A percentile compares a stretch with the other conserved stretches of the same genome.
phyloP scores from a whole-genome alignment of 768 basidiomycete species.

The Boletus rubroflammeus region DNA sequence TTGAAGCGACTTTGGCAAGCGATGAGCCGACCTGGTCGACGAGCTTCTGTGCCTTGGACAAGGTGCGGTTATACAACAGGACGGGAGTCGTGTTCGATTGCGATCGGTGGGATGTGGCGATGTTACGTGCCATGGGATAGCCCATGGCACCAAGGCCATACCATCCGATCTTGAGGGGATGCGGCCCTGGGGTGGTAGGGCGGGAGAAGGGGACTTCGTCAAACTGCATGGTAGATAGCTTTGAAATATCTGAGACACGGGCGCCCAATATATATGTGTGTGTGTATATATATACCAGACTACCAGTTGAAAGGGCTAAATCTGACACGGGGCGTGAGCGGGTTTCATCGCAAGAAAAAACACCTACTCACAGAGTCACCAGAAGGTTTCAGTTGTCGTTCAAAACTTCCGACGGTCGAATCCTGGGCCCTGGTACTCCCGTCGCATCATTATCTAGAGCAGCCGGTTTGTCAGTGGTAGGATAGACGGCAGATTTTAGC shows the following conservation, averaged over 20 bases:
- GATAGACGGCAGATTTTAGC: too few species aligned
- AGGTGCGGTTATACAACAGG: constrained; percentile 73
- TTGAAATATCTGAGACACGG: constrained; percentile 5
- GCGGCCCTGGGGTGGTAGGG: constrained; percentile 47
- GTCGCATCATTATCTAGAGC: not conserved
- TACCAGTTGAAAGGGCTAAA: not conserved
- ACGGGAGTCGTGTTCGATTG: constrained; percentile 47
- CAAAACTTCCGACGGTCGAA: not conserved
- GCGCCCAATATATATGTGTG: constrained; percentile 1
- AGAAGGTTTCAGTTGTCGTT: not conserved
- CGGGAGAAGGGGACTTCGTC: constrained; percentile 51
- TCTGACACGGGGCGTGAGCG: not conserved
- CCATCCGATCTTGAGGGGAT: constrained; percentile 42
- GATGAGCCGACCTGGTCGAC: constrained; percentile 51
- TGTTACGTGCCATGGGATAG: constrained; percentile 72
- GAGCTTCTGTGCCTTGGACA: constrained; percentile 56
- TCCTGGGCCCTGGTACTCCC: not conserved
- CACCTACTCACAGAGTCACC: not conserved
- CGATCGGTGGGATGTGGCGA: constrained; percentile 51
- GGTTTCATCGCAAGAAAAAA: not conserved
- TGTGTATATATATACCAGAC: constrained; percentile 4
- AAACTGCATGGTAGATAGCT: constrained; percentile 7
- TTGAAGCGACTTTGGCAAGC: constrained; percentile 52
- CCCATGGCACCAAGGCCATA: constrained; percentile 66
- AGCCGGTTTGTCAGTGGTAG: not conserved